Evolutionary conservation across 2,329 filamentous ascomycete species (phyloP), one percentile per base, ranked within the genome.

Genomic region (Clonostachys sp.): DNA sequence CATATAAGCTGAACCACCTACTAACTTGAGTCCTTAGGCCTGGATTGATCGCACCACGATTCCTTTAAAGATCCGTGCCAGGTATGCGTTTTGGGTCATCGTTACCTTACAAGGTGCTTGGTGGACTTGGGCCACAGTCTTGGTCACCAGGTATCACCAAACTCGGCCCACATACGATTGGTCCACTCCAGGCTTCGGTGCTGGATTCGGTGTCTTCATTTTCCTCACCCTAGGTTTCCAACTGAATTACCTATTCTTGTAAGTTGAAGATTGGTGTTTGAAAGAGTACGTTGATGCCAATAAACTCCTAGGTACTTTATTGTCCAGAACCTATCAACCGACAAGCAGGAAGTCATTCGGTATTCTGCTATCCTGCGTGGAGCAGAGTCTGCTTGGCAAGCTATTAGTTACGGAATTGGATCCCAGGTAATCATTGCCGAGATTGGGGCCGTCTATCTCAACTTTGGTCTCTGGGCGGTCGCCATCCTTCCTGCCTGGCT

Each of bases 351-450:
- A 53, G 76, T 89, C 2, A 78, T 90, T 41, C 77, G 86, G 1
- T 83, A 85, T 56, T 78, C 86, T 0, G 84, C 83, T 1, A 63
- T 90, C 12, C 68, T 90, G 4, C 74, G 86, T 47, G 86, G 83
- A 1, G 86, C 83, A 0, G 86, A 90, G 63, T 87, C 83, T 2
- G 86, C 83, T 0, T 85, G 83, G 67, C 86, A 90, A 59, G 86
- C 85, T 7, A 65, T 90, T 14, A 86, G 83, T 56, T 90, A 89
- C 50, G 86, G 86, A 0, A 62, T 89, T 1, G 79, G 77, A 9
- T 83, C 81, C 4, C 54, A 88, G 10, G 65, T 70, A 0, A 60
- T 87, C 6, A 84, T 89, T 60, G 84, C 78, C 2, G 68, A 83
- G 44, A 74, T 87, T 4, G 86, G 84, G 4, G 81, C 74, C 14